Evolutionary conservation across 2,329 filamentous ascomycete species (phyloP).

Genomic region (Paraphoma chrysanthemicola): DNA sequence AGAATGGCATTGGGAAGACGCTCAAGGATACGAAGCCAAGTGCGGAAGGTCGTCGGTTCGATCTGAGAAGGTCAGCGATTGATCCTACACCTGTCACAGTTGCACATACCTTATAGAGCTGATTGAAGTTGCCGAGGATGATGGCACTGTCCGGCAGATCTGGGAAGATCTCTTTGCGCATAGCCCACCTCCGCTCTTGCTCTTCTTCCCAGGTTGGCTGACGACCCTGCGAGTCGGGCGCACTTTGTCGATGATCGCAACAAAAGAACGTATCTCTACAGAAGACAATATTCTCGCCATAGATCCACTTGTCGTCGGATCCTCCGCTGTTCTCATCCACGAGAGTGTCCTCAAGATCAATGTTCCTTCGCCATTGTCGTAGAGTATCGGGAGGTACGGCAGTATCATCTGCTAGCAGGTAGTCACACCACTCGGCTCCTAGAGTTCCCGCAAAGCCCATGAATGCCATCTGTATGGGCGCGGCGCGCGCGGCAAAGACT

Average conservation of each 20-base stretch:
- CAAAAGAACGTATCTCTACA: slow-evolving; percentile 97
- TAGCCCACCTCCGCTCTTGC: slow-evolving; percentile 81
- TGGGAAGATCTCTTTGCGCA: slow-evolving; percentile 93
- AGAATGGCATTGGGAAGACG: slow-evolving; percentile 85
- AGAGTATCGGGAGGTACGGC: slow-evolving; percentile 84
- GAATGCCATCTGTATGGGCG: slow-evolving; percentile 98
- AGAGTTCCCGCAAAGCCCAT: slow-evolving; percentile 98
- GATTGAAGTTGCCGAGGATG: slow-evolving; percentile 97
- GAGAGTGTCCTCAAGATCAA: slow-evolving; percentile 72
- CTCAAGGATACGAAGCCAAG: slow-evolving; percentile 90
- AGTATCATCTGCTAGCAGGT: slow-evolving; percentile 87
- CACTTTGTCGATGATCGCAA: slow-evolving; percentile 93
- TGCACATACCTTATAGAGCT: slow-evolving; percentile 86
- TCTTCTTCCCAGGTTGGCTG: slow-evolving; percentile 83
- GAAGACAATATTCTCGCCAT: slow-evolving; percentile 96
- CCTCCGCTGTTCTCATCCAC: slow-evolving; percentile 71
- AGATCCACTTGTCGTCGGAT: slow-evolving; percentile 83
- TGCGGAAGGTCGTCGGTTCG: slow-evolving; percentile 93
- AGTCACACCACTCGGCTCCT: slow-evolving; percentile 98
- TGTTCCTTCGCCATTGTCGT: slow-evolving; percentile 77
- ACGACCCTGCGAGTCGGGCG: slow-evolving; percentile 70
- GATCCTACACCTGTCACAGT: neutral
- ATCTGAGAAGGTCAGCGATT: slow-evolving; percentile 66
- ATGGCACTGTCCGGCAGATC: slow-evolving; percentile 80
- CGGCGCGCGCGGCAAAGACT: slow-evolving; percentile 91